Conservation (phyloP, 2,329 filamentous ascomycete species). For the Raffaelea albimanens region DNA sequence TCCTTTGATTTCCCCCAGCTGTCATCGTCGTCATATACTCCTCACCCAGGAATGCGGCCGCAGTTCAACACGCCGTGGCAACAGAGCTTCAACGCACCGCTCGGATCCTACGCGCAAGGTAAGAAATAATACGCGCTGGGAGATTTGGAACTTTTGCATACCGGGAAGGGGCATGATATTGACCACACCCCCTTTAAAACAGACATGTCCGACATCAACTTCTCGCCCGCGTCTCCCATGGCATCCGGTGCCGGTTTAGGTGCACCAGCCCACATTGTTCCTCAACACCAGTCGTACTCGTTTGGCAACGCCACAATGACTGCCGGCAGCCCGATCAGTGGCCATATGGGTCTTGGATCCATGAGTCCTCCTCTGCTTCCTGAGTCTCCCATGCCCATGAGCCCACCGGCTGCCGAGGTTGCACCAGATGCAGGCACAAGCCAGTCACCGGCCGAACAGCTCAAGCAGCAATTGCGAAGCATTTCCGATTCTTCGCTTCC, state of each 20-base stretch:
- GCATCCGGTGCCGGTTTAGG: conserved; percentile 8
- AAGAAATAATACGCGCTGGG: background rate
- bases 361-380: conserved; percentile 13
- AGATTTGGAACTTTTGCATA: too few relatives aligned
- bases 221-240: conserved; percentile 15
- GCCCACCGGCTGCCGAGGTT: conserved; percentile 4
- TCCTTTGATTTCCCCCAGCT: conserved; percentile 9
- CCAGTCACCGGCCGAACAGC: conserved; percentile 16
- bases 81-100: conserved; percentile 12
- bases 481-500: conserved; percentile 17
- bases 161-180: too few relatives aligned
- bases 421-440: conserved; percentile 9
- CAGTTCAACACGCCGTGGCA: conserved; percentile 15
- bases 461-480: conserved; percentile 18
- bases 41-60: conserved; percentile 13
- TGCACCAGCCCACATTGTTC: conserved; percentile 11
- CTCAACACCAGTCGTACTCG: conserved; percentile 9
- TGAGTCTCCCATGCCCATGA: conserved; percentile 13
- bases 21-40: conserved; percentile 6
- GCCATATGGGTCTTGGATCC: conserved; percentile 4
- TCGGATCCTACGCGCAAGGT: conserved; percentile 12
- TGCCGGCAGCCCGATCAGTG: conserved; percentile 3
- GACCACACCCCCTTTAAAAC: background rate
- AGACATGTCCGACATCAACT: conserved; percentile 13
- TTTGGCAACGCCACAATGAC: conserved; percentile 5